phyloP scores from a whole-genome alignment of 164 flowering plant species.

The Houttuynia cordata region DNA sequence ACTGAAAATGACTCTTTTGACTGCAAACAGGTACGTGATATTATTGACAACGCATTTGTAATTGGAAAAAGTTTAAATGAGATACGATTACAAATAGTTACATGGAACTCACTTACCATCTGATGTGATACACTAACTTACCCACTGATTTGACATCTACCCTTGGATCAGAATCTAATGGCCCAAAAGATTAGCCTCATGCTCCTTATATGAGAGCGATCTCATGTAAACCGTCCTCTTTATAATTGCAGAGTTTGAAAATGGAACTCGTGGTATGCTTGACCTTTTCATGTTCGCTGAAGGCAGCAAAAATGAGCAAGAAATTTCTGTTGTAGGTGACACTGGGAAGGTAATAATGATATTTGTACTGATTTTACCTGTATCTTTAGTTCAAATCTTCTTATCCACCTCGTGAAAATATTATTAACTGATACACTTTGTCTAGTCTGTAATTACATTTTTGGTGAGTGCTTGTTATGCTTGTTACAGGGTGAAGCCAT shows the following conservation, averaged over 20 bases:
- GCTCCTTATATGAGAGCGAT: no score
- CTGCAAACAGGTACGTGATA: slow-evolving; percentile 76
- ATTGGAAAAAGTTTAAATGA: no score
- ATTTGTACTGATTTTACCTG: background rate
- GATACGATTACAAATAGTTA: no score
- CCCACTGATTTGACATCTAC: no score
- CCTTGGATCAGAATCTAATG: no score
- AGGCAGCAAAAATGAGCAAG: slow-evolving; percentile 98
- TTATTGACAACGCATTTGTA: slow-evolving; percentile 91
- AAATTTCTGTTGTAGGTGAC: slow-evolving; percentile 89
- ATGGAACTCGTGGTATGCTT: slow-evolving; percentile 86
- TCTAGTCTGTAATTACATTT: background rate
- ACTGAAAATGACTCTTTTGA: background rate
- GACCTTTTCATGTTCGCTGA: slow-evolving; percentile 99
- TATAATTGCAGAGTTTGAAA: slow-evolving; percentile 82
- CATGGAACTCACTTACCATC: no score
- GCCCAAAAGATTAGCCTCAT: no score
- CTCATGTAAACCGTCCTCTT: no score
- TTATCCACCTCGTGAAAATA: no score
- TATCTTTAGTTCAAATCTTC: background rate
- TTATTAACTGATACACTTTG: no score
- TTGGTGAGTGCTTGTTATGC: background rate
- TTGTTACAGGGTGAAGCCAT: slow-evolving; percentile 76
- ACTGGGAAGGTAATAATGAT: slow-evolving; percentile 59
- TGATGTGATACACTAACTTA: no score